These are phyloP conservation scores for Penicillium bialowiezense DNA, from an alignment of 495 filamentous ascomycete species.

Conservation along the genomic window DNA sequence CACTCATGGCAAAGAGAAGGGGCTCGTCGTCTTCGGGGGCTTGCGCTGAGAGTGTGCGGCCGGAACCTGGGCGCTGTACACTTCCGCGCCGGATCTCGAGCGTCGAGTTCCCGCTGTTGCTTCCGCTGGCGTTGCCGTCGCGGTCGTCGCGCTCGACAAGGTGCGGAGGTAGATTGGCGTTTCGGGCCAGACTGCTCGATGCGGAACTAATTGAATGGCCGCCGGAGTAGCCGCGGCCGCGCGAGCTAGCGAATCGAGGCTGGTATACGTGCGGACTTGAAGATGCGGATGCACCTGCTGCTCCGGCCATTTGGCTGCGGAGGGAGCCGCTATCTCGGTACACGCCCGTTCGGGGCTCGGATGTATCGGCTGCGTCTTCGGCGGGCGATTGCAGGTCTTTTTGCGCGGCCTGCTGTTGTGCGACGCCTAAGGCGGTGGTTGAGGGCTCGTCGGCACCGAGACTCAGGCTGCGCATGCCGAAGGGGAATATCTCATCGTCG, in stretches of 20 bases:
- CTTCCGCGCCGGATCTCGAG: conserved; percentile 36
- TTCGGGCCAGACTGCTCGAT: conserved; percentile 44
- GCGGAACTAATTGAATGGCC: conserved; percentile 43
- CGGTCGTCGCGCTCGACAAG: conserved; percentile 40
- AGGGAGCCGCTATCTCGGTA: conserved; percentile 39
- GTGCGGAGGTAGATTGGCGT: conserved; percentile 31
- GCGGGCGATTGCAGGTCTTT: conserved; percentile 25
- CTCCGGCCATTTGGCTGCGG: conserved; percentile 30
- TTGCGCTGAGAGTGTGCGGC: conserved; percentile 33
- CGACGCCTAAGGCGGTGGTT: conserved; percentile 53
- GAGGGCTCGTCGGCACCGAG: conserved; percentile 67
- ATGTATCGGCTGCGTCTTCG: conserved; percentile 20
- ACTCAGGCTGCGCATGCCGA: conserved; percentile 73
- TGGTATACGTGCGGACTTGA: conserved; percentile 38
- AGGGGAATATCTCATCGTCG: conserved; percentile 57
- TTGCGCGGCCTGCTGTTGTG: conserved; percentile 50
- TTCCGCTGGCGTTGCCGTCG: conserved; percentile 53
- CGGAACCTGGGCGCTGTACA: conserved; percentile 32
- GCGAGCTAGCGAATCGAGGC: conserved; percentile 38
- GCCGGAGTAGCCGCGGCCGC: conserved; percentile 41
- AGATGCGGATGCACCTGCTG: conserved; percentile 35
- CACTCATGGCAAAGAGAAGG: conserved; percentile 84
- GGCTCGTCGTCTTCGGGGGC: conserved; percentile 69
- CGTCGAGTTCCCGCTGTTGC: conserved; percentile 43
- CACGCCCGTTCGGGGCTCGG: conserved; percentile 44